Evolutionary conservation across 768 basidiomycete genomes (phyloP), one percentile per base, ranked within the genome.

Genomic region (Leccinum imitatum): DNA sequence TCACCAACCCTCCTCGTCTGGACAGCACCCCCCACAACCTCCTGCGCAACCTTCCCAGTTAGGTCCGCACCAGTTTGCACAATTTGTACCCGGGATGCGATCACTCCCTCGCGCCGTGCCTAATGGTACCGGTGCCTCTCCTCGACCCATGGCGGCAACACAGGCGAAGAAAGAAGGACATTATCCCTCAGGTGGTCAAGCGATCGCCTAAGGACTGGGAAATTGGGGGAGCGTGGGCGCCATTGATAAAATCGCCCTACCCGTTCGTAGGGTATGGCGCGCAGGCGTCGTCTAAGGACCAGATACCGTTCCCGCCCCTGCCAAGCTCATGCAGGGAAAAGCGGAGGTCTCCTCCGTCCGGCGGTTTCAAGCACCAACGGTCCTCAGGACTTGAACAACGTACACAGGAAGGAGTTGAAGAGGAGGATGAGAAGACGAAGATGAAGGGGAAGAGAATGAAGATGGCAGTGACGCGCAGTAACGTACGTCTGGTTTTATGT

Each of bases 401-500:
- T n/a, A 64, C 67, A 27, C 73, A 74, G 6, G 57, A 62, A 55
- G 60, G 30, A 5, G 69, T 63, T 0, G 69, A 72, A 0, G 64
- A 59, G 9, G 70, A 69, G 9, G 69, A 61, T 0, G 39, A 8
- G 39, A 39, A 39, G 39, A 39, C 17, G 39, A 39, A 5, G 39
- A 39, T 13, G 53, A 63, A 3, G 73, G 66, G 15, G 76, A 71
- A 23, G 78, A 75, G 25, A 62, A 44, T 5, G 75, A 72, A 46
- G 76, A 75, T 47, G 77, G 76, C 55, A 81, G 80, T 50, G 79
- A 78, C 44, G 86, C 87, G 0, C 82, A 85, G 4, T 84, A 83
- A 46, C 80, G 86, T 15, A 87, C 84, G 4, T 91, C 90, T 0
- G 89, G 85, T n/a, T 93, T 91, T 7, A 86, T 94, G 86, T 93